Conservation (phyloP, 352 stramenopile genomes). For the Phytopythium boreale region DNA sequence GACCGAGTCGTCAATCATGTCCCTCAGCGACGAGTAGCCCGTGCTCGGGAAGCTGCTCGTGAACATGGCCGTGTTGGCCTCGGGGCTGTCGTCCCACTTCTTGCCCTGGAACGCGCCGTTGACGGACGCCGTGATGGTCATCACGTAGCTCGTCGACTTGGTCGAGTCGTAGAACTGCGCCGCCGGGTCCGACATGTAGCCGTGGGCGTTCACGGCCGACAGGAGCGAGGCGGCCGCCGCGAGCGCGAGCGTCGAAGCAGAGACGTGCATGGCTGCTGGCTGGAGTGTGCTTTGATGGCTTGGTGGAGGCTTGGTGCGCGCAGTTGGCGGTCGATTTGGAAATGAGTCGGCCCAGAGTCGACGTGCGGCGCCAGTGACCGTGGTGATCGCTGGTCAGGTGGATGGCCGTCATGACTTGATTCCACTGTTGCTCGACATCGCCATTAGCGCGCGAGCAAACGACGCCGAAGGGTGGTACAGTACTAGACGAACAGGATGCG, state of each 20-base stretch:
- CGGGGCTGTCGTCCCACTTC: conserved; percentile 53
- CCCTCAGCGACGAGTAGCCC: conserved; percentile 37
- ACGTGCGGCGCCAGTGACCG: no score
- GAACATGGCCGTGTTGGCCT: conserved; percentile 41
- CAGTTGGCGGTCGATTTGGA: no score
- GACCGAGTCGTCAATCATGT: conserved; percentile 38
- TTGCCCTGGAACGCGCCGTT: conserved; percentile 41
- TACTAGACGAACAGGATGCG: no score
- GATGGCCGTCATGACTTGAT: no score
- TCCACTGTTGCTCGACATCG: no score
- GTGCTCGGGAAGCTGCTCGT: conserved; percentile 32
- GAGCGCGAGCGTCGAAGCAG: background rate
- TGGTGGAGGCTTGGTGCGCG: no score
- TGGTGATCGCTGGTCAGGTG: no score
- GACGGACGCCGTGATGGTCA: conserved; percentile 33
- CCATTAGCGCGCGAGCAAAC: no score
- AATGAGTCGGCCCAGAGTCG: no score
- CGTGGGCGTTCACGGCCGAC: conserved; percentile 35
- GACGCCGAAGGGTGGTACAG: no score
- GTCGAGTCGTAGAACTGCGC: conserved; percentile 32
- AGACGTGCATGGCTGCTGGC: no score
- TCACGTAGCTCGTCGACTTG: conserved; percentile 32
- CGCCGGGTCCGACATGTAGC: conserved; percentile 41
- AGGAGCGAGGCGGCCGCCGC: background rate
- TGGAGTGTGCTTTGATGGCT: no score